Conservation (phyloP, 345 rosid species). For the Populus deltoides region DNA sequence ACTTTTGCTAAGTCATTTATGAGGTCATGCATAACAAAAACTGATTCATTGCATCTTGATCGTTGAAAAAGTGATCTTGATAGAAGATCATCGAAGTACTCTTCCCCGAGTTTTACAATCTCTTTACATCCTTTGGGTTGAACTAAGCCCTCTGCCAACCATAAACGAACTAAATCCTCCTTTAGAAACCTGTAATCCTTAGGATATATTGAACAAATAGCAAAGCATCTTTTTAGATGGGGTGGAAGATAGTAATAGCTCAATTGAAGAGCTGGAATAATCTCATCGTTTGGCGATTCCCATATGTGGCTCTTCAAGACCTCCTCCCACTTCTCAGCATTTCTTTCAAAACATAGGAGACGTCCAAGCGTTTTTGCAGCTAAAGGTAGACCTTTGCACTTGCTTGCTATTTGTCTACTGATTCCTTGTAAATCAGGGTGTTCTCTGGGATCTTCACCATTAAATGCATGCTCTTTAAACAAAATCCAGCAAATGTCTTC, state of each 20-base stretch:
- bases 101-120: slow-evolving; percentile 14
- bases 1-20: slow-evolving; percentile 11
- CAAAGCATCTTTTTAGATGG: neutral
- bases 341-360: neutral
- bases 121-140: neutral
- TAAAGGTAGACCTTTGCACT: slow-evolving; percentile 1
- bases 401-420: neutral
- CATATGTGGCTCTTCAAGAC: neutral
- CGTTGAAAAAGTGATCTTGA: slow-evolving; percentile 15
- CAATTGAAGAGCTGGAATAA: neutral
- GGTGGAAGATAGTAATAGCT: slow-evolving; percentile 4
- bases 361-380: neutral
- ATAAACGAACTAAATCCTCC: neutral
- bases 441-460: too few species aligned
- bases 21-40: slow-evolving; percentile 13
- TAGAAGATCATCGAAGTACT: slow-evolving; percentile 13
- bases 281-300: neutral
- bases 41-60: neutral
- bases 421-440: neutral
- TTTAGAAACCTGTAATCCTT: neutral
- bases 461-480: neutral
- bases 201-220: neutral
- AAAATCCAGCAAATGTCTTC: neutral
- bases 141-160: slow-evolving; percentile 28
- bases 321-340: neutral